Evolutionary conservation across 257 asterid genomes (phyloP).

Genomic region (Handroanthus guayacan): DNA sequence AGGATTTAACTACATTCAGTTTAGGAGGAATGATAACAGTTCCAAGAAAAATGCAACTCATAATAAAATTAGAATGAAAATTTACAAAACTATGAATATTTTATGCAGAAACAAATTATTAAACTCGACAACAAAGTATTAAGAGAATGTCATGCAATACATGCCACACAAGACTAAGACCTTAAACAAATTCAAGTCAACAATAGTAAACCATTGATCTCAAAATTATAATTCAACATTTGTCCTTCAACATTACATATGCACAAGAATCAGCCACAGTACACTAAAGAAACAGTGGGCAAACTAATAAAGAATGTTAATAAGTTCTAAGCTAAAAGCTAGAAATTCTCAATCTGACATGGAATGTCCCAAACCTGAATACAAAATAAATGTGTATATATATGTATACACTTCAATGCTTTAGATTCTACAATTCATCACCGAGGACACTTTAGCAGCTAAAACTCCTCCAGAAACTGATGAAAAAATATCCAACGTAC

Average conservation of each 20-base stretch:
- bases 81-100: background rate
- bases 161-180: background rate
- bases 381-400: background rate
- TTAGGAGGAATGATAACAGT: slow-evolving; percentile 9
- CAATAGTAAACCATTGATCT: slow-evolving; percentile 21
- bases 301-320: background rate
- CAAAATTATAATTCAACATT: background rate
- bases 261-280: background rate
- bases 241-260: slow-evolving; percentile 14
- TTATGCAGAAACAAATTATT: background rate
- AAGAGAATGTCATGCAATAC: slow-evolving; percentile 3
- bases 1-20: slow-evolving; percentile 4
- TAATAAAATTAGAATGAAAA: background rate
- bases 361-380: background rate
- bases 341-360: slow-evolving; percentile 7
- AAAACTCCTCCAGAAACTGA: slow-evolving; percentile 10
- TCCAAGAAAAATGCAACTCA: background rate
- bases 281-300: slow-evolving; percentile 10
- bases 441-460: background rate
- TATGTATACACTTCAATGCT: background rate
- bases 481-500: slow-evolving; percentile 13
- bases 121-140: background rate
- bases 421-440: background rate
- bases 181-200: background rate
- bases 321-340: background rate